phyloP scores from a whole-genome alignment of 257 asterid genomes.

The Ballota nigra region DNA sequence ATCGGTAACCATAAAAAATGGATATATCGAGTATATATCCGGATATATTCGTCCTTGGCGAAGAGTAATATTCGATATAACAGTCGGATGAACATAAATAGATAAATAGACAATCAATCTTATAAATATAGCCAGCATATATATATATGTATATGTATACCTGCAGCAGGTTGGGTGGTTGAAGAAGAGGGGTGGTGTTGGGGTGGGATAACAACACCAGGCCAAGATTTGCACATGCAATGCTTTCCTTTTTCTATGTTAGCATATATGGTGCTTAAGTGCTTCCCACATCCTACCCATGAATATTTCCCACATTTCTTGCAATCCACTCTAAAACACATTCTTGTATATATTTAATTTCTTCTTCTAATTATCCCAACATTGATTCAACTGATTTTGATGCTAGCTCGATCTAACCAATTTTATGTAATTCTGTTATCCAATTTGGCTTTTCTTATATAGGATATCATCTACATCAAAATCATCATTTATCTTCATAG shows the following conservation, averaged over 20 bases:
- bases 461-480: constrained; percentile 22
- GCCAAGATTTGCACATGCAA: constrained; percentile 80
- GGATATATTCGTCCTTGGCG: too few species aligned
- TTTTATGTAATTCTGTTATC: background rate
- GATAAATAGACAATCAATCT: too few species aligned
- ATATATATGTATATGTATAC: background rate
- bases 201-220: constrained; percentile 53
- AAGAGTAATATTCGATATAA: too few species aligned
- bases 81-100: too few species aligned
- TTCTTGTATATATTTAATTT: background rate
- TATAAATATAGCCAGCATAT: too few species aligned
- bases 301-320: constrained; percentile 62
- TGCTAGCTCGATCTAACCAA: background rate
- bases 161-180: constrained; percentile 18
- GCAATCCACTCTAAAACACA: constrained; percentile 65
- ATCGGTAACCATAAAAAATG: too few species aligned
- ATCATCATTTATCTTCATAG: constrained; percentile 20
- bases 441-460: background rate
- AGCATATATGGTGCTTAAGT: constrained; percentile 39
- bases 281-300: constrained; percentile 76
- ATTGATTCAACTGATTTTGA: constrained; percentile 8
- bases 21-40: too few species aligned
- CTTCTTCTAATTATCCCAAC: background rate
- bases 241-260: constrained; percentile 60
- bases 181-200: constrained; percentile 25